phyloP scores from a whole-genome alignment of 106 monocot genomes.

The Phalaenopsis equestris region DNA sequence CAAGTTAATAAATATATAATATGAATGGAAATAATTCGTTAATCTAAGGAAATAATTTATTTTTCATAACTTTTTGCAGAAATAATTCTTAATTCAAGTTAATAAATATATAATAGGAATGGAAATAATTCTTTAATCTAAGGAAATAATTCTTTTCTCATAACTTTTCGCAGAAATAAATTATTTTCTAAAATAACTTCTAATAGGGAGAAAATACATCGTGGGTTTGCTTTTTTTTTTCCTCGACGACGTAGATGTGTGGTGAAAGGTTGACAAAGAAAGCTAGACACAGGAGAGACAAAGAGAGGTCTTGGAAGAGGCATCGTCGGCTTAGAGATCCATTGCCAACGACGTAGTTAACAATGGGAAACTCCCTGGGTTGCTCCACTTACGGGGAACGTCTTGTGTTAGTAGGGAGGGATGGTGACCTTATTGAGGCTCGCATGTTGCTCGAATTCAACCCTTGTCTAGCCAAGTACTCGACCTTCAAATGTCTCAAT shows the following conservation, averaged over 20 bases:
- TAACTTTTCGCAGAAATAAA: too few species aligned
- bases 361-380: slow-evolving; percentile 94
- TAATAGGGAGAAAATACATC: too few species aligned
- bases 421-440: slow-evolving; percentile 88
- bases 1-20: too few species aligned
- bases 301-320: neutral
- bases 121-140: too few species aligned
- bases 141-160: too few species aligned
- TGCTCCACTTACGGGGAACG: slow-evolving; percentile 93
- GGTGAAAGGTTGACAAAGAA: neutral
- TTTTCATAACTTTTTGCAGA: too few species aligned
- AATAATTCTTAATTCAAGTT: too few species aligned
- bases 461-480: slow-evolving; percentile 84
- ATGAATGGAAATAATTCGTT: too few species aligned
- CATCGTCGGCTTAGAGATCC: neutral
- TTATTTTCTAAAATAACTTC: too few species aligned
- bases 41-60: too few species aligned
- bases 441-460: slow-evolving; percentile 83
- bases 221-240: neutral
- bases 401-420: slow-evolving; percentile 90
- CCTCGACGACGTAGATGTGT: neutral
- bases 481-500: slow-evolving; percentile 92
- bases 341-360: neutral
- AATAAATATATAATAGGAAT: too few species aligned
- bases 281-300: neutral